Evolutionary conservation across 345 rosid genomes (phyloP), one percentile per base, ranked within the genome.

Genomic region (Lepidium africanum): DNA sequence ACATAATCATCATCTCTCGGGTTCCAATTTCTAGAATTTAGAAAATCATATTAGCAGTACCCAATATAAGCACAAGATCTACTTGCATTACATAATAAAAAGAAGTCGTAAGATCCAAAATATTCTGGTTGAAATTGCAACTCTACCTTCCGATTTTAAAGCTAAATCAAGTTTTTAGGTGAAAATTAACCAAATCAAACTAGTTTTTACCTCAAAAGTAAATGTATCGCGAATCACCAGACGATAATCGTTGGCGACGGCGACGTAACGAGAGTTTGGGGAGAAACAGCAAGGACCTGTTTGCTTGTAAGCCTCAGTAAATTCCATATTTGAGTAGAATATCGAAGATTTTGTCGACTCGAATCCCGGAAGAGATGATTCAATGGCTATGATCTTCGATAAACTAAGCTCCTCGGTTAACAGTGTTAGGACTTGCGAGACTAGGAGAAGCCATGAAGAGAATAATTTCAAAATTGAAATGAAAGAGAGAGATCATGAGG

Each of bases 261-360:
- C 97, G 45, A 90, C 76, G 82, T 83, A 90, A 35, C 92, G 93
- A 52, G 95, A 75, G 77, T 93, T 85, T 35, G 98, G 97, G 14
- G 98, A 93, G 77, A 93, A 93, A 59, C 88, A 85, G 70, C 87
- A 87, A 19, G 96, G 91, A 36, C 97, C 99, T 13, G 97, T 81
- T 71, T 83, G 99, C 76, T 89, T 86, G 73, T 82, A 86, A 65
- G 99, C 74, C 15, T 87, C 99, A 1, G 99, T 93, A 59, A 91
- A 94, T 77, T 94, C 97, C 99, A 94, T 94, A 12, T 19, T 39
- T 54, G 10, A 54, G 37, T 15, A 12, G 33, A 30, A 30, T 30
- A 1, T 30, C 7, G 5, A 15, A 43, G 21, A 68, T 38, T 61
- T 38, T 11, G 17, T n/a, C 21, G 13, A 33, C 0, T n/a, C 1